Evolutionary conservation across 2,329 filamentous ascomycete species (phyloP).

Genomic region (Periconia digitata): DNA sequence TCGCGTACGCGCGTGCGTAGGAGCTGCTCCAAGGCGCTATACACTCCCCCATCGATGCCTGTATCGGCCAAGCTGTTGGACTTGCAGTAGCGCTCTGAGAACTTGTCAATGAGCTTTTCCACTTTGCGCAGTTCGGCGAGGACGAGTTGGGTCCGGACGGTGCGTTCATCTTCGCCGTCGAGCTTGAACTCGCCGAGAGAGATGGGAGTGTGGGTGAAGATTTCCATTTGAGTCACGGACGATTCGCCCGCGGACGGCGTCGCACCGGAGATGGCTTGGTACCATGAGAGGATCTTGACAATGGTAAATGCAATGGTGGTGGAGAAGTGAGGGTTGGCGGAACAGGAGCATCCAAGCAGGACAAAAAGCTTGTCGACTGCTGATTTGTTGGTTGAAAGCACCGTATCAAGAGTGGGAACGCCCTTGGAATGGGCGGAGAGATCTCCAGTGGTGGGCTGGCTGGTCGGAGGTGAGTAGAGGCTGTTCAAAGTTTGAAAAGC

Average conservation of each 20-base stretch:
- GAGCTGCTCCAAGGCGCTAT: constrained; percentile 31
- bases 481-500: constrained; percentile 40
- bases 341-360: constrained; percentile 37
- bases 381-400: constrained; percentile 35
- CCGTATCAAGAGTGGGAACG: constrained; percentile 33
- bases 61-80: constrained; percentile 20
- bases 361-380: constrained; percentile 38
- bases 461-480: constrained; percentile 32
- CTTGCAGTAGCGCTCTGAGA: constrained; percentile 39
- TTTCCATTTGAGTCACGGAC: constrained; percentile 28
- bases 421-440: constrained; percentile 26
- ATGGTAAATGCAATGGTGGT: constrained; percentile 38
- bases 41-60: constrained; percentile 33
- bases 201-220: constrained; percentile 28
- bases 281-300: constrained; percentile 41
- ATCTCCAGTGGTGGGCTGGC: constrained; percentile 25
- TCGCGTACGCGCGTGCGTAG: constrained; percentile 39
- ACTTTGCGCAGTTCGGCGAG: constrained; percentile 38
- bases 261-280: constrained; percentile 35
- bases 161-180: constrained; percentile 32
- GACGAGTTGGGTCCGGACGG: constrained; percentile 34
- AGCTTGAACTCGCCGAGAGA: constrained; percentile 25
- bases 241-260: constrained; percentile 19
- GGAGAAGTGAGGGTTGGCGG: constrained; percentile 40
- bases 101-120: constrained; percentile 42